Conservation (phyloP, 225 moss, liverwort and hornwort species). For the Sphagnum contortum region DNA sequence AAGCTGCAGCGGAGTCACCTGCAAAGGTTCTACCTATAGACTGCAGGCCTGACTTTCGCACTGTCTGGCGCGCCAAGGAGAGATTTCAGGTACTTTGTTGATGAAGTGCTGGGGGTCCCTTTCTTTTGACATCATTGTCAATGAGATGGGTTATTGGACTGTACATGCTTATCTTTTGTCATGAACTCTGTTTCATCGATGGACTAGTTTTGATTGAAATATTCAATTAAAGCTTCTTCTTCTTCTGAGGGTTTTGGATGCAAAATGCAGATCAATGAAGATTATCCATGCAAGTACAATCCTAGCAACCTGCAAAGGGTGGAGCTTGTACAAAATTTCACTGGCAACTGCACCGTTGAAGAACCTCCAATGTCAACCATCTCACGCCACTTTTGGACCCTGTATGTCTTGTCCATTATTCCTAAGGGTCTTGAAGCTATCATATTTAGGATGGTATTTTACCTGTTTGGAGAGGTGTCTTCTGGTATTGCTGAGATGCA, state of each 20-base stretch:
- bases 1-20: constrained; percentile 38
- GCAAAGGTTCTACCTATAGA: constrained; percentile 22
- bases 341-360: constrained; percentile 20
- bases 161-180: too few relatives aligned
- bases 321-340: constrained; percentile 22
- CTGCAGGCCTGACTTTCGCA: constrained; percentile 47
- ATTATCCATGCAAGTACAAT: constrained; percentile 46
- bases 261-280: constrained; percentile 45
- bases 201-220: too few relatives aligned
- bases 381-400: constrained; percentile 26
- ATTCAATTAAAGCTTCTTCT: not conserved
- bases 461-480: too few relatives aligned
- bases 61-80: constrained; percentile 45
- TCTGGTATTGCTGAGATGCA: too few relatives aligned
- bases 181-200: too few relatives aligned
- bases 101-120: not conserved
- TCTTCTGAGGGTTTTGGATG: constrained; percentile 2
- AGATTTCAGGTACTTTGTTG: constrained; percentile 25
- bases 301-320: constrained; percentile 31
- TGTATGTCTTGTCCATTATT: constrained; percentile 21
- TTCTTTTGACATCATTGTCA: too few relatives aligned
- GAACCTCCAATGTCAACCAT: constrained; percentile 18
- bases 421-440: not conserved
- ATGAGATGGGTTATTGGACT: too few relatives aligned
- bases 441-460: too few relatives aligned